Conservation (phyloP, 805 yeast genomes). For the Yueomyces sp. region DNA sequence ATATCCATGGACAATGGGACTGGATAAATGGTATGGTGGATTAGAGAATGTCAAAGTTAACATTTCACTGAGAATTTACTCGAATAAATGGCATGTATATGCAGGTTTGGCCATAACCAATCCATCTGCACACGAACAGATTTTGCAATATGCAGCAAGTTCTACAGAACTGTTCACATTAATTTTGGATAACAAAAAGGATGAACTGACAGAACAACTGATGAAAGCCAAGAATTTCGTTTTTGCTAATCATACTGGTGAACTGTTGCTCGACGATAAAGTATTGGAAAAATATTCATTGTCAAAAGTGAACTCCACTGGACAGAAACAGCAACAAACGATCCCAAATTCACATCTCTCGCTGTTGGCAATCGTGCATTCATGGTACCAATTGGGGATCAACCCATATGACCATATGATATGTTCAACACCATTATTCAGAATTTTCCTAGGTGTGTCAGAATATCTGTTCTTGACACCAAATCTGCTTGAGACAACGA, state of each 20-base stretch:
- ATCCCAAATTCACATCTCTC: conserved; percentile 81
- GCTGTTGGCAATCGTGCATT: conserved; percentile 79
- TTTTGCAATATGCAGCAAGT: conserved; percentile 77
- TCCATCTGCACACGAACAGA: conserved; percentile 86
- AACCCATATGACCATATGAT: conserved; percentile 95
- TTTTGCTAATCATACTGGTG: conserved; percentile 49
- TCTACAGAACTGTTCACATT: conserved; percentile 71
- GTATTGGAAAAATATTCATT: conserved; percentile 70
- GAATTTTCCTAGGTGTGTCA: conserved; percentile 87
- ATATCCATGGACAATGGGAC: conserved; percentile 68
- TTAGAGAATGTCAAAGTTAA: conserved; percentile 92
- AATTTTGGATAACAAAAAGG: conserved; percentile 57
- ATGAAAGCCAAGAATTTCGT: conserved; percentile 58
- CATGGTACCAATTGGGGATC: conserved; percentile 77
- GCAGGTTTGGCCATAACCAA: conserved; percentile 95
- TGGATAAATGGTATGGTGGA: conserved; percentile 73
- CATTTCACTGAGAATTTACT: conserved; percentile 76
- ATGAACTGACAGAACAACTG: conserved; percentile 46
- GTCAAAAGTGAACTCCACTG: conserved; percentile 47
- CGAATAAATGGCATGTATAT: conserved; percentile 96
- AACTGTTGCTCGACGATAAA: conserved; percentile 62
- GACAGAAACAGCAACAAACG: conserved; percentile 2
- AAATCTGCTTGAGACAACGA: conserved; percentile 65
- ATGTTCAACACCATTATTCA: conserved; percentile 86
- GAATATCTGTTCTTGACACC: conserved; percentile 85